Conservation (phyloP, 805 yeast species). For the Debaryomyces castellii region DNA sequence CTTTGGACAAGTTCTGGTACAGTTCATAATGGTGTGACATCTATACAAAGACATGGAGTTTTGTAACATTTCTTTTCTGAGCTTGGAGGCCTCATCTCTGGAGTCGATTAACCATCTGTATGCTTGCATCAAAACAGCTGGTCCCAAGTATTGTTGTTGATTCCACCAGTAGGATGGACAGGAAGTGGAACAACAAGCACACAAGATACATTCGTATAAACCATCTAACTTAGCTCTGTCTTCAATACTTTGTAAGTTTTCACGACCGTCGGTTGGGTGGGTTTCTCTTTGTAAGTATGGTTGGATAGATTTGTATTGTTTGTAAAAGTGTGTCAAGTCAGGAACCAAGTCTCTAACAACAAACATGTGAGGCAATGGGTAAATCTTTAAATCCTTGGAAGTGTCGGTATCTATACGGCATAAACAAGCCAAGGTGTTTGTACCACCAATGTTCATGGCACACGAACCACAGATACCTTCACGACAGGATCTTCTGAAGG, state of each 20-base stretch:
- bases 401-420: constrained; percentile 87
- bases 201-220: constrained; percentile 92
- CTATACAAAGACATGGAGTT: constrained; percentile 97
- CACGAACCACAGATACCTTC: constrained; percentile 99
- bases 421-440: constrained; percentile 94
- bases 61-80: constrained; percentile 86
- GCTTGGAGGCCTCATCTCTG: constrained; percentile 83
- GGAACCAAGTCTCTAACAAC: constrained; percentile 97
- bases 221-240: constrained; percentile 98
- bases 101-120: constrained; percentile 98
- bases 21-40: constrained; percentile 99
- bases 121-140: constrained; percentile 98
- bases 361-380: constrained; percentile 98
- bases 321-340: constrained; percentile 94
- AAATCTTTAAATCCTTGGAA: constrained; percentile 76
- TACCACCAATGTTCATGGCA: constrained; percentile 99
- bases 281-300: constrained; percentile 87
- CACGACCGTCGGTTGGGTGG: constrained; percentile 86
- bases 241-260: constrained; percentile 83
- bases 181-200: constrained; percentile 98
- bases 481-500: constrained; percentile 97
- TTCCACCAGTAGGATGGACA: constrained; percentile 99
- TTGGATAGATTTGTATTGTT: constrained; percentile 97
- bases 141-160: constrained; percentile 97
- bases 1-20: constrained; percentile 97